Percentiles rank a stretch among this genome's conserved stretches.
phyloP scores from a whole-genome alignment of 768 basidiomycete species.

The Lactifluus volemus region DNA sequence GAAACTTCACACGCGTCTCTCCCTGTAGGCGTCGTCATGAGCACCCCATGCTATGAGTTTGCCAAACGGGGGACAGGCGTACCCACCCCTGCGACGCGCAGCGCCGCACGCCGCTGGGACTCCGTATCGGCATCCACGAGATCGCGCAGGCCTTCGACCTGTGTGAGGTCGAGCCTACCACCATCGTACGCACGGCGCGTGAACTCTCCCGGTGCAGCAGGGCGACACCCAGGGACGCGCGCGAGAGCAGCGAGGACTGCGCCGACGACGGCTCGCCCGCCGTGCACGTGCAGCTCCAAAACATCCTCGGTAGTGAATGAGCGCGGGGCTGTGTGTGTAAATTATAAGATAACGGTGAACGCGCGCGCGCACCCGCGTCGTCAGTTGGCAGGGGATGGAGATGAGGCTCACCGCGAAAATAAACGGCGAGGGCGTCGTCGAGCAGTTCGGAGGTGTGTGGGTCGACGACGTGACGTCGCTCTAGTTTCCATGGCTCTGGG shows the following conservation, averaged over 20 bases:
- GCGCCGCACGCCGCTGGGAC: constrained; percentile 63
- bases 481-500: constrained; percentile 58
- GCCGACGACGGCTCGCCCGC: constrained; percentile 70
- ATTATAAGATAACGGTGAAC: neutral
- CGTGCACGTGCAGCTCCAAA: constrained; percentile 81
- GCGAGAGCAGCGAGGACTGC: constrained; percentile 61
- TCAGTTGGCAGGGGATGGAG: neutral
- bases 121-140: constrained; percentile 87
- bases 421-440: constrained; percentile 77
- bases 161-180: constrained; percentile 77
- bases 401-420: constrained; percentile 53
- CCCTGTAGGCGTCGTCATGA: constrained; percentile 40
- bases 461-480: constrained; percentile 60
- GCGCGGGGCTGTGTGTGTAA: constrained; percentile 45
- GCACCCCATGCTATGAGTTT: constrained; percentile 4
- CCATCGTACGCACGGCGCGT: constrained; percentile 75
- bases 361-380: no score
- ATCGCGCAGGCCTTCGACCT: constrained; percentile 83
- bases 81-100: constrained; percentile 59
- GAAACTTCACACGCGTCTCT: constrained; percentile 46
- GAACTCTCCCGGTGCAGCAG: constrained; percentile 84
- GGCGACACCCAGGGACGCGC: constrained; percentile 53
- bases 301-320: constrained; percentile 82
- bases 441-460: constrained; percentile 51
- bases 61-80: neutral